These are phyloP conservation scores for Lactarius quietus DNA, from an alignment of 768 basidiomycete species.

Conservation along the genomic window DNA sequence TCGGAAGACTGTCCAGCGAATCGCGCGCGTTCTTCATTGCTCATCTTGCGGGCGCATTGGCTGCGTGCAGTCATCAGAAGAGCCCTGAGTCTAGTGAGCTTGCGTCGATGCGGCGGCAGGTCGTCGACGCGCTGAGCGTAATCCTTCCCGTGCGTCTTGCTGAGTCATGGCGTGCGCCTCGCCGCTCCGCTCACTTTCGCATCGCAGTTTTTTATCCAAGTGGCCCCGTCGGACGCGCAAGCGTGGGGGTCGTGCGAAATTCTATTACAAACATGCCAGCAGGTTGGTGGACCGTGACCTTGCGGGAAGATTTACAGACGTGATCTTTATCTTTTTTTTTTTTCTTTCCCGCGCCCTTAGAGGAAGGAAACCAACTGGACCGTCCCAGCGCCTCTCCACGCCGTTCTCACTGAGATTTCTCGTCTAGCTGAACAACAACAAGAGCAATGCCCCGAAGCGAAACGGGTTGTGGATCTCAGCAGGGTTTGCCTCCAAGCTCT, in stretches of 20 bases:
- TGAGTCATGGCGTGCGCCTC: too few species aligned
- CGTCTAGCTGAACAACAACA: constrained; percentile 16
- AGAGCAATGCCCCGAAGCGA: constrained; percentile 5
- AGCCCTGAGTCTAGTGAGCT: constrained; percentile 33
- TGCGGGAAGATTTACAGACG: constrained; percentile 9
- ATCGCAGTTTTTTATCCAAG: constrained; percentile 34
- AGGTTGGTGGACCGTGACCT: constrained; percentile 32
- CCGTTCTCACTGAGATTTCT: constrained; percentile 17
- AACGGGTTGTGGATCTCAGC: constrained; percentile 23
- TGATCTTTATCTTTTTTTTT: constrained; percentile 11
- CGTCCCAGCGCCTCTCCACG: constrained; percentile 10
- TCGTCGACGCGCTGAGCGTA: constrained; percentile 48
- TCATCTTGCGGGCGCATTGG: constrained; percentile 44
- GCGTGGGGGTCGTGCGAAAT: constrained; percentile 38
- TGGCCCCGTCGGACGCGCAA: constrained; percentile 30
- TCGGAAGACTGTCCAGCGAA: constrained; percentile 43
- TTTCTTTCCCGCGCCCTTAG: constrained; percentile 2
- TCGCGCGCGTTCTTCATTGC: constrained; percentile 46
- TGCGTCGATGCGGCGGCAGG: constrained; percentile 41
- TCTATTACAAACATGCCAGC: constrained; percentile 44
- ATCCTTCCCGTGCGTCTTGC: constrained; percentile 46
- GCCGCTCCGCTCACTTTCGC: constrained; percentile 1
- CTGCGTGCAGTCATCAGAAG: constrained; percentile 36
- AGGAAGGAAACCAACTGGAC: constrained; percentile 22
- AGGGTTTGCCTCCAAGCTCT: constrained; percentile 22